These are phyloP conservation scores for Termitomyces sp. DNA, from an alignment of 768 basidiomycete species.

Conservation along the genomic window DNA sequence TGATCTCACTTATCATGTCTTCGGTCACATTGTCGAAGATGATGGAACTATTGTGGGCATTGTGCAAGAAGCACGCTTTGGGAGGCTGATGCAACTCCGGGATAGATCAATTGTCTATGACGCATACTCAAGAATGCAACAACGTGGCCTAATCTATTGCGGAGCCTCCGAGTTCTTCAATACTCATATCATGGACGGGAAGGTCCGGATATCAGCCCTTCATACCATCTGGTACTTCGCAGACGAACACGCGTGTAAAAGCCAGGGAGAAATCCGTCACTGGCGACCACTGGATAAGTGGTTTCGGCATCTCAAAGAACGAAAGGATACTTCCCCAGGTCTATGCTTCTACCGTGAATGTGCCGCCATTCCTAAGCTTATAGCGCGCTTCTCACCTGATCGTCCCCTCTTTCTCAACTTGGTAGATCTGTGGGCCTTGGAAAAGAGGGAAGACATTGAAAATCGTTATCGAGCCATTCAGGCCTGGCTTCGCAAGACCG, in stretches of 20 bases:
- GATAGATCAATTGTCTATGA: constrained; percentile 28
- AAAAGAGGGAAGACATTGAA: neutral
- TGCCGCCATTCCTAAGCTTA: constrained; percentile 5
- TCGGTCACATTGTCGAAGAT: constrained; percentile 27
- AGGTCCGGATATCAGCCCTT: constrained; percentile 28
- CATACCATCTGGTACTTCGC: constrained; percentile 15
- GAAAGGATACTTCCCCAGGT: neutral
- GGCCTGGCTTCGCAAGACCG: constrained; percentile 7
- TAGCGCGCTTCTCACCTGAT: constrained; percentile 11
- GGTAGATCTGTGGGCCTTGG: neutral
- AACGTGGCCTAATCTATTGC: constrained; percentile 20
- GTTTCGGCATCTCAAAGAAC: constrained; percentile 19
- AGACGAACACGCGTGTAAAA: constrained; percentile 17
- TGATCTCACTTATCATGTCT: constrained; percentile 30
- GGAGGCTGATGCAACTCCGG: constrained; percentile 21
- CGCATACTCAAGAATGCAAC: constrained; percentile 25
- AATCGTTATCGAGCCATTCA: constrained; percentile 1
- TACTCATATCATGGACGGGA: constrained; percentile 28
- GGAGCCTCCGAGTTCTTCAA: constrained; percentile 14
- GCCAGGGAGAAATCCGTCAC: constrained; percentile 18
- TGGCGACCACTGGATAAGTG: constrained; percentile 22
- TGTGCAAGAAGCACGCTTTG: constrained; percentile 30
- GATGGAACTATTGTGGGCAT: constrained; percentile 29
- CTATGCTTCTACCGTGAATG: constrained; percentile 5
- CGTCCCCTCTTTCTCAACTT: constrained; percentile 9